Conservation (phyloP, 768 basidiomycete genomes). For the Xanthoconium stramineum region DNA sequence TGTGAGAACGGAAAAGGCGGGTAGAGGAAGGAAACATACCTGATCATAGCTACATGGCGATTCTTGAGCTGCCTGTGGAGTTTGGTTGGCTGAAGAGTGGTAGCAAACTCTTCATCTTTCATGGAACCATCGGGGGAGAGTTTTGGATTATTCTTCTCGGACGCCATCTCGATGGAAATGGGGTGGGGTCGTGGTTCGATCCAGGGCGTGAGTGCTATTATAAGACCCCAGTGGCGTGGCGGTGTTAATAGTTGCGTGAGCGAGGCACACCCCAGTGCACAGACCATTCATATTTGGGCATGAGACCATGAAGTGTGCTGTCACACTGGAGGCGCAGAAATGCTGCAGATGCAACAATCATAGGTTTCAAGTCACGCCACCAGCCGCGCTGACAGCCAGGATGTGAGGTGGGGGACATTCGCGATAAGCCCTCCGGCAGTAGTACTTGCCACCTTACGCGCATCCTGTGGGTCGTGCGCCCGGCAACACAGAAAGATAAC, state of each 20-base stretch:
- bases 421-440: not conserved
- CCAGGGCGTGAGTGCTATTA: not conserved
- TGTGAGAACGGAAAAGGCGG: not conserved
- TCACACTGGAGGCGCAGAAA: not conserved
- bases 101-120: slow-evolving; percentile 21
- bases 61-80: slow-evolving; percentile 69
- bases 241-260: not conserved
- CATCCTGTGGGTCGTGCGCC: not conserved
- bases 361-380: too few species aligned
- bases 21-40: slow-evolving; percentile 33
- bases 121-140: slow-evolving; percentile 14
- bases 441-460: not conserved
- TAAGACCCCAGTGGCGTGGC: slow-evolving; percentile 1
- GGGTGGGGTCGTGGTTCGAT: not conserved
- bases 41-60: slow-evolving; percentile 81
- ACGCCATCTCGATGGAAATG: slow-evolving; percentile 2
- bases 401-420: not conserved
- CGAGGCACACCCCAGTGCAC: not conserved
- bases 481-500: not conserved
- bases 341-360: too few species aligned
- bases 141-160: slow-evolving; percentile 21
- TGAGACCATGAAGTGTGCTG: not conserved
- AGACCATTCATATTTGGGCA: not conserved
- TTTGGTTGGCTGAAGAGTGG: not conserved
- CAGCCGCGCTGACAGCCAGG: too few species aligned